A percentile compares a stretch with the other conserved stretches of the same genome.
Evolutionary conservation across 2,329 filamentous ascomycete genomes (phyloP).

Genomic region (Trichophyton rubrum): DNA sequence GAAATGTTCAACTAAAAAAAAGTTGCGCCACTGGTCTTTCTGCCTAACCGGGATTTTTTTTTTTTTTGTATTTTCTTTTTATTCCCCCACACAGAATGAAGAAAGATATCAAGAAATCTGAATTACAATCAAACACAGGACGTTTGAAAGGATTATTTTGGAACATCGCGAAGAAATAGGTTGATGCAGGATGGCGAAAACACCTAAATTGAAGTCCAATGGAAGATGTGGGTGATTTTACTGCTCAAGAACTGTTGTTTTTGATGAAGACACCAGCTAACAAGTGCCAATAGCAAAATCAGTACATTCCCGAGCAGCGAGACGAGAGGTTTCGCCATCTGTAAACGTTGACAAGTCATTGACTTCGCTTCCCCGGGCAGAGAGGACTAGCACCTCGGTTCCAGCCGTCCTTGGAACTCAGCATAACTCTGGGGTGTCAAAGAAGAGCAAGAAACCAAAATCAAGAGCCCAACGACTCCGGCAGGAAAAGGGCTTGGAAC

Average conservation of each 20-base stretch:
- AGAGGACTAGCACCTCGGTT: slow-evolving; percentile 27
- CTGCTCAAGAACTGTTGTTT: background rate
- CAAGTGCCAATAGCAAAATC: slow-evolving; percentile 35
- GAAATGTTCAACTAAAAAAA: background rate
- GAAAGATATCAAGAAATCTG: background rate
- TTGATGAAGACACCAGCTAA: background rate
- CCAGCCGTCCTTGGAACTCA: slow-evolving; percentile 39
- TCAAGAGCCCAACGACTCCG: slow-evolving; percentile 43
- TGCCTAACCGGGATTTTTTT: slow-evolving; percentile 24
- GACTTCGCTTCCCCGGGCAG: slow-evolving; percentile 30
- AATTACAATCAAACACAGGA: background rate
- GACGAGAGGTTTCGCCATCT: slow-evolving; percentile 44
- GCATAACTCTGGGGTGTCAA: slow-evolving; percentile 40
- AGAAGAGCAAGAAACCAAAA: slow-evolving; percentile 37
- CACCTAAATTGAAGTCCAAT: slow-evolving; percentile 21
- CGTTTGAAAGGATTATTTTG: too few species aligned
- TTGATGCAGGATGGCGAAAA: slow-evolving; percentile 27
- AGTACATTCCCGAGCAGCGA: slow-evolving; percentile 46
- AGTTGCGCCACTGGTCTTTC: slow-evolving; percentile 19
- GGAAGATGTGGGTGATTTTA: slow-evolving; percentile 16
- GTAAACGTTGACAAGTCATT: slow-evolving; percentile 41
- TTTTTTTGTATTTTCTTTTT: slow-evolving; percentile 17
- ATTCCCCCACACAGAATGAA: background rate
- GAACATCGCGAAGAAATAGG: slow-evolving; percentile 5
- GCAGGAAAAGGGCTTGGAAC: slow-evolving; percentile 43